These are phyloP conservation scores for Stropharia rugosoannulata DNA, from an alignment of 768 basidiomycete genomes.

Conservation along the genomic window DNA sequence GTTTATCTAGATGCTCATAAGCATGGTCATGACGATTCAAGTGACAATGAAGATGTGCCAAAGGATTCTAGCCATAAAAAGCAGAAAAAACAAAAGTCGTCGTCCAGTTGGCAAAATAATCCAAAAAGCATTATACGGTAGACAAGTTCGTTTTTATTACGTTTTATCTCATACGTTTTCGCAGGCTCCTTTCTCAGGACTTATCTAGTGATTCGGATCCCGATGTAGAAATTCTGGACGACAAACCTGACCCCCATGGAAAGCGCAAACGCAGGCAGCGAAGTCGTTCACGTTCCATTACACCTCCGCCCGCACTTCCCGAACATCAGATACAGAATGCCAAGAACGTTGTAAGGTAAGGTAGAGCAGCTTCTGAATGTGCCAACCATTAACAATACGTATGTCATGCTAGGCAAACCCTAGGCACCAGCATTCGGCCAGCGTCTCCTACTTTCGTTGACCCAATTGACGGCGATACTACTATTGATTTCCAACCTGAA, in stretches of 20 bases:
- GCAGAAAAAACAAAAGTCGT: slow-evolving; percentile 32
- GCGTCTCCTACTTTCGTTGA: slow-evolving; percentile 46
- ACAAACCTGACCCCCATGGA: slow-evolving; percentile 20
- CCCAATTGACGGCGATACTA: slow-evolving; percentile 44
- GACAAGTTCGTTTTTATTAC: slow-evolving; percentile 6
- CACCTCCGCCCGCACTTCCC: slow-evolving; percentile 69
- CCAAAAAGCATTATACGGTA: slow-evolving; percentile 39
- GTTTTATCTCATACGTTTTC: not conserved
- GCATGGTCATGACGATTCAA: slow-evolving; percentile 12
- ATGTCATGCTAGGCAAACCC: slow-evolving; percentile 38
- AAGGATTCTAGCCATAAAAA: slow-evolving; percentile 30
- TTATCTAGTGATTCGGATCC: slow-evolving; percentile 46
- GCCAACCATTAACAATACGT: not conserved
- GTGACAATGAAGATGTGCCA: slow-evolving; percentile 25
- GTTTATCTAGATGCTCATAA: slow-evolving; percentile 14
- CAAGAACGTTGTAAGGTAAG: slow-evolving; percentile 60
- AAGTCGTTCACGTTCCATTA: slow-evolving; percentile 71
- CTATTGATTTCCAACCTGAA: slow-evolving; percentile 58
- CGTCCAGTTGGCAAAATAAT: slow-evolving; percentile 43
- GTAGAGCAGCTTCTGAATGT: not conserved
- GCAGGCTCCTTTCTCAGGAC: slow-evolving; percentile 39
- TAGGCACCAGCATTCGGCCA: slow-evolving; percentile 39
- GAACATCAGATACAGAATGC: slow-evolving; percentile 54
- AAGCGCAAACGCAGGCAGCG: slow-evolving; percentile 48
- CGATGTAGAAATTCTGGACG: slow-evolving; percentile 34